Base-by-base conservation (phyloP, 2,329 filamentous ascomycete species). In the Alternaria sp. region DNA sequence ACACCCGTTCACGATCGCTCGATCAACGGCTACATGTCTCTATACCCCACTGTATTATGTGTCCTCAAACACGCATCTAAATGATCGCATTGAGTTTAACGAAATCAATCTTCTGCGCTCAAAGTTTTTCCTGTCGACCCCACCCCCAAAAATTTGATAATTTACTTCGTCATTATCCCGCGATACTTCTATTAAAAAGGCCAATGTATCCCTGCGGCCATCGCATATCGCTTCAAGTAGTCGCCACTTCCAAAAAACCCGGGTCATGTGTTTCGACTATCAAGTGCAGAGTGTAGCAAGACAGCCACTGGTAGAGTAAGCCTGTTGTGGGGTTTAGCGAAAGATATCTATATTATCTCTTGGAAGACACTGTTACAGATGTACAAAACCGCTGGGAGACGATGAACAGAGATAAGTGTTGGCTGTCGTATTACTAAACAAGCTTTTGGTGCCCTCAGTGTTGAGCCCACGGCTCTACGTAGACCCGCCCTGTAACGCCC, bases 41-140 rank as follows among this genome's bases (percentile, higher is more conserved):
- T 58, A 63, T 67, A 65, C 46, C 31, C 46, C 44, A 33, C 37
- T 71, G 68, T 71, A 69, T 52, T 55, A 72, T 72, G 68, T 67
- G 64, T 70, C 61, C 71, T 69, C 61, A 62, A 62, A 64, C 51
- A 65, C 28, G 54, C 34, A 62, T 68, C 65, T 69, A 66, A 61
- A 65, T 46, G 51, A 33, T 41, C 40, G 37, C 40, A 40, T 40
- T 33, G 41, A 45, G 50, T 58, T 51, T 53, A 51, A 63, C 44
- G 46, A 54, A 59, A 56, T 56, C 36, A 62, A 61, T 55, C 50
- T 62, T n/a, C n/a, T 23, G 26, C 36, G 21, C 31, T 45, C 17
- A 42, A 50, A 33, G 21, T 36, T 24, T 50, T 34, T 37, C 44
- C 33, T 33, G 14, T 41, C 21, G n/a, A 34, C 34, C 24, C 17